Conservation (phyloP, 2,329 filamentous ascomycete genomes). For the Fusarium dlaminii region DNA sequence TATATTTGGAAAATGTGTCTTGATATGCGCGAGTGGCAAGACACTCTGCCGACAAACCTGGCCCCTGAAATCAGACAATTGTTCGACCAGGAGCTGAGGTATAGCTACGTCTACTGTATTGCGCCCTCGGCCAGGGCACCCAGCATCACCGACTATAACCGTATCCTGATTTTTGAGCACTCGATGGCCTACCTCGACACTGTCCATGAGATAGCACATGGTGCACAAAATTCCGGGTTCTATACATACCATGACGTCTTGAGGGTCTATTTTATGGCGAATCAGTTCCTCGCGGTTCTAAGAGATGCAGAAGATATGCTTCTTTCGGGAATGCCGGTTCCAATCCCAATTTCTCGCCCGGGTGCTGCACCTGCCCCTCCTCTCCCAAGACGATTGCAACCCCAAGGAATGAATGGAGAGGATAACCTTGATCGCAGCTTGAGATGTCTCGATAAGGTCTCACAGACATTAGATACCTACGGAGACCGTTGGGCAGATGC, state of each 20-base stretch:
- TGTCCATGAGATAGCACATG: constrained; percentile 73
- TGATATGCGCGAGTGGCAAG: constrained; percentile 83
- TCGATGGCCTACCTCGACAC: constrained; percentile 82
- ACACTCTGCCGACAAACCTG: constrained; percentile 74
- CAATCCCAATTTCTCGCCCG: constrained; percentile 55
- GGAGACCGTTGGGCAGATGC: constrained; percentile 69
- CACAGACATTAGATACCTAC: constrained; percentile 64
- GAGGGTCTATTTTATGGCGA: constrained; percentile 79
- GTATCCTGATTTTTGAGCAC: constrained; percentile 86
- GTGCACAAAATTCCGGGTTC: constrained; percentile 69
- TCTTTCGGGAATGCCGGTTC: constrained; percentile 59
- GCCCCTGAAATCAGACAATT: constrained; percentile 74
- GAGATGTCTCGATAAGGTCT: constrained; percentile 63
- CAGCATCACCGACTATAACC: constrained; percentile 77
- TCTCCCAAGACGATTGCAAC: constrained; percentile 57
- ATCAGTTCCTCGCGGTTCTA: constrained; percentile 70
- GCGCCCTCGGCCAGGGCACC: constrained; percentile 81
- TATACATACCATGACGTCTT: constrained; percentile 90
- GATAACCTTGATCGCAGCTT: constrained; percentile 67
- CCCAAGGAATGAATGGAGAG: constrained; percentile 49
- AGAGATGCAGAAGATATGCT: constrained; percentile 66
- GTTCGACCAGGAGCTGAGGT: constrained; percentile 88
- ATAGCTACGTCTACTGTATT: constrained; percentile 90
- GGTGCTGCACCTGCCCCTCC: constrained; percentile 63
- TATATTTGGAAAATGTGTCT: constrained; percentile 82